phyloP scores from a whole-genome alignment of 2,329 filamentous ascomycete genomes.

The Ascochyta koolunga region DNA sequence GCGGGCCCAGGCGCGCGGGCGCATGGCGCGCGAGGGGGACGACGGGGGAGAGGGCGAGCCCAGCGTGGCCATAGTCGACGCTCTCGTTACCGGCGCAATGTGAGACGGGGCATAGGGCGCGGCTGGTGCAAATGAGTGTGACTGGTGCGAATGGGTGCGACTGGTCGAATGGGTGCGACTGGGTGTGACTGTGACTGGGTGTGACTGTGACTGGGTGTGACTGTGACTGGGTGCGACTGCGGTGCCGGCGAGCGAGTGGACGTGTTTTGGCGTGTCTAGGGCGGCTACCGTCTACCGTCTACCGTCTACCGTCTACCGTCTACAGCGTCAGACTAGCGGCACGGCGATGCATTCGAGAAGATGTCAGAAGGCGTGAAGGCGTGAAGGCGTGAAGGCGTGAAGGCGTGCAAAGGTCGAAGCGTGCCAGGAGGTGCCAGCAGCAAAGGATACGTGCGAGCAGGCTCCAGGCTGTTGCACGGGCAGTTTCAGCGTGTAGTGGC shows the following conservation, averaged over 20 bases:
- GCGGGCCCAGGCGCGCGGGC: conserved; percentile 62
- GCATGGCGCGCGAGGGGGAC: conserved; percentile 47
- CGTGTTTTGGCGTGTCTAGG: not conserved
- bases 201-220: too few relatives aligned
- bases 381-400: conserved; percentile 9
- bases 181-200: too few relatives aligned
- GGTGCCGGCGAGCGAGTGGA: conserved; percentile 5
- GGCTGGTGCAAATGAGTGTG: not conserved
- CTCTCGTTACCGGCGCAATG: conserved; percentile 22
- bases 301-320: not conserved
- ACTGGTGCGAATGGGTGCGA: too few relatives aligned
- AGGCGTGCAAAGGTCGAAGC: conserved; percentile 6
- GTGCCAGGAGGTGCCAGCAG: not conserved
- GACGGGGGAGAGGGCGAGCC: conserved; percentile 48
- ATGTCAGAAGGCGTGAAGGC: conserved; percentile 19
- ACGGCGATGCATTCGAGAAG: conserved; percentile 10
- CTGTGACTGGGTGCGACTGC: conserved; percentile 6
- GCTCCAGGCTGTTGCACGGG: conserved; percentile 21
- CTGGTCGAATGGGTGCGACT: too few relatives aligned
- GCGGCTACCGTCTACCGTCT: too few relatives aligned
- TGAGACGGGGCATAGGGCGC: conserved; percentile 35
- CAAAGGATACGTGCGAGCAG: conserved; percentile 15
- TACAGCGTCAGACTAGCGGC: conserved; percentile 2
- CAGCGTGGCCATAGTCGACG: conserved; percentile 46
- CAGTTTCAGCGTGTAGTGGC: conserved; percentile 35